These are phyloP conservation scores for Stylosanthes scabra DNA, from an alignment of 331 rosid genomes.

Conservation along the genomic window DNA sequence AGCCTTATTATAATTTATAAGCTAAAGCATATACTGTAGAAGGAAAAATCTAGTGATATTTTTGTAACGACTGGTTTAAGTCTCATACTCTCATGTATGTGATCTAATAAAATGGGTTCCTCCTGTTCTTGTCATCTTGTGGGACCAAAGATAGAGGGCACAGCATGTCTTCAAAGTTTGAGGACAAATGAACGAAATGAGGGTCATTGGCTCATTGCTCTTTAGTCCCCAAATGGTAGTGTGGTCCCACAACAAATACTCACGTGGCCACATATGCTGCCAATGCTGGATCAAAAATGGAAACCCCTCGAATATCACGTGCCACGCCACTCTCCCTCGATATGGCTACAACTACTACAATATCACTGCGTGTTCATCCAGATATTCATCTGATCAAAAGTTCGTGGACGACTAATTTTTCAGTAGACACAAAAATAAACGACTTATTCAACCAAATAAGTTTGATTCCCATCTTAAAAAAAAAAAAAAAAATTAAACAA, in stretches of 20 bases:
- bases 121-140: neutral
- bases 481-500: too few relatives aligned
- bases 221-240: neutral
- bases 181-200: too few relatives aligned
- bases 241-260: conserved; percentile 27
- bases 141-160: conserved; percentile 18
- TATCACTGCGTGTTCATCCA: too few relatives aligned
- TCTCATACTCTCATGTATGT: neutral
- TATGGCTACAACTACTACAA: neutral
- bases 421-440: too few relatives aligned
- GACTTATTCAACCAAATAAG: too few relatives aligned
- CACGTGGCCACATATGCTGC: conserved; percentile 40
- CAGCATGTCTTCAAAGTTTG: too few relatives aligned
- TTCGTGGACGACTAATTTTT: too few relatives aligned
- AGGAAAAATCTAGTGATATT: conserved; percentile 10
- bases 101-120: conserved; percentile 13
- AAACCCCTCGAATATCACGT: conserved; percentile 41
- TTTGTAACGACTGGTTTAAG: neutral
- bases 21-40: too few relatives aligned
- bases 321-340: neutral
- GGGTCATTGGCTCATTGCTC: neutral
- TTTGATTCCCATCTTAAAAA: too few relatives aligned
- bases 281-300: conserved; percentile 14
- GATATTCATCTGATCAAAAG: too few relatives aligned
- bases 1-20: too few relatives aligned